Base-by-base conservation (phyloP, 805 yeast genomes). In the Pichia eremophila region DNA sequence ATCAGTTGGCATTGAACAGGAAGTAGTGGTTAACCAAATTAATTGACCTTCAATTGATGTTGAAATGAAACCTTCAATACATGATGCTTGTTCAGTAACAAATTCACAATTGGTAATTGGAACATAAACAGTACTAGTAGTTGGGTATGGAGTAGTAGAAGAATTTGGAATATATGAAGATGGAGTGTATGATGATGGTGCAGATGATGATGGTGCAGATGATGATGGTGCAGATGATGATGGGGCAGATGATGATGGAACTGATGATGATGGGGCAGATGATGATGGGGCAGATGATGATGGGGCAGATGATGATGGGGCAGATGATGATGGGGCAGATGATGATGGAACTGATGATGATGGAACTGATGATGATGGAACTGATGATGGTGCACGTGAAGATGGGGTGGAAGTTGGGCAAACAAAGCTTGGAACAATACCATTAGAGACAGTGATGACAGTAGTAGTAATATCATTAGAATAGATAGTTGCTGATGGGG, bases 261-360 rank as follows among this genome's bases (percentile, higher is more conserved):
- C 22, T 7, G 35, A 25, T 4, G 32, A 5, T 38, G 40, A 32
- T 14, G 14, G 19, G 53, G n/a, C n/a, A 25, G 40, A 6, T 22
- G n/a, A 11, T 5, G 55, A 35, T 37, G 22, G 39, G 9, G 9
- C n/a, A 14, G 47, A 19, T 50, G 66, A 62, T 36, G 41, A 29
- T 18, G 18, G 12, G 1, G 45, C 18, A 8, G 35, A 15, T 18
- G 40, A 14, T 5, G 38, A 19, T 42, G 47, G 47, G 10, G 53
- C 10, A 2, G 36, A 25, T 4, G 45, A 17, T 34, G 36, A 34
- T 8, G 8, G 38, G 10, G 7, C 22, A 2, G 36, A 25, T 4
- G 45, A 17, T 34, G 36, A 34, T 8, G 8, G 38, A n/a, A n/a
- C n/a, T 11, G 15, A 37, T 32, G 2, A 35, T 14, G 42, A 17